Base-by-base conservation (phyloP, 768 basidiomycete genomes). In the Pleurotus sapidus region DNA sequence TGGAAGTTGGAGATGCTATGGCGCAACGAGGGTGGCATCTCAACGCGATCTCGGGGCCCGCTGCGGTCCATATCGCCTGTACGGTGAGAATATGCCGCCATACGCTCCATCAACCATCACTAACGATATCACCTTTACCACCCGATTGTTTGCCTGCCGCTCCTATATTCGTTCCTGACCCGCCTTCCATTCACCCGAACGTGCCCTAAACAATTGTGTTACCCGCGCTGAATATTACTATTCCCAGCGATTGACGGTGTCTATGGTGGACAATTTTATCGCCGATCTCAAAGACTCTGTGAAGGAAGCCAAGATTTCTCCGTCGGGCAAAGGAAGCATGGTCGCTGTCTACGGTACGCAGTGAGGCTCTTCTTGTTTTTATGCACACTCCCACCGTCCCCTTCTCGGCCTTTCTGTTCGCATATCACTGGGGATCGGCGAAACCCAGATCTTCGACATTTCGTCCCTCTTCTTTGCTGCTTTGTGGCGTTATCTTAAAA, bases 1-100 rank as follows among this genome's bases (percentile, higher is more conserved):
- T 93, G 57, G 92, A 92, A 64, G 88, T 99, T 0, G 96, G 96
- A 0, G 96, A 97, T 72, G 77, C 74, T 58, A 95, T 98, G 94
- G 72, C 81, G 24, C 82, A 85, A 68, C 77, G 79, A 40, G 97
- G 95, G 2, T 98, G 95, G 94, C 92, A 96, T 73, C 66, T 99
- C 61, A 98, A 93, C 65, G 95, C 87, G 12, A 69, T 99, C 57
- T 81, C 77, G 43, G 77, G 83, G 8, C 93, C 95, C 1, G 76
- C 89, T 9, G 94, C 88, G 7, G 79, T 98, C 43, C 97, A 99
- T 71, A 91, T 98, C 62, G 95, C 95, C 37, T 90, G 89, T 72
- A 99, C 96, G 64, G 93, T 96, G 65, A 64, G 89, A 68, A 38
- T 54, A 12, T 11, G 47, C 43, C 34, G 30, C 30, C 30, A 34